phyloP scores from a whole-genome alignment of 1,284 basidiomycete genomes.

The Malassezia furfur region DNA sequence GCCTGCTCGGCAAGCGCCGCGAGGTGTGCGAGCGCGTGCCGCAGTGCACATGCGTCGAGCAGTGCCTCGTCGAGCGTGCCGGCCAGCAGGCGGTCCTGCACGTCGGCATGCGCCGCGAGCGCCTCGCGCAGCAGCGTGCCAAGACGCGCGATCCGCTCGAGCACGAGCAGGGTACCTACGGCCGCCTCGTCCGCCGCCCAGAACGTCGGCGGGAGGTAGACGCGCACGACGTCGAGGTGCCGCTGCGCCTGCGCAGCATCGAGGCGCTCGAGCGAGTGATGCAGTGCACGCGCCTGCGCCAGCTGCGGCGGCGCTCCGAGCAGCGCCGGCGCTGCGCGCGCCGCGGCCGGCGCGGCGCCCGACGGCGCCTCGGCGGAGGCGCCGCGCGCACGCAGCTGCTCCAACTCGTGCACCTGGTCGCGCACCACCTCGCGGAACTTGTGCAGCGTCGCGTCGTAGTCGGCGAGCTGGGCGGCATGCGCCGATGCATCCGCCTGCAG shows the following conservation, averaged over 20 bases:
- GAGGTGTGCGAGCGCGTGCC: constrained; percentile 41
- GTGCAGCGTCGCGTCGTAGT: constrained; percentile 34
- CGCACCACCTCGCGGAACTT: constrained; percentile 44
- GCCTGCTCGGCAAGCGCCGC: constrained; percentile 37
- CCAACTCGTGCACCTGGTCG: constrained; percentile 35
- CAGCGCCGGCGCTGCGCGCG: neutral
- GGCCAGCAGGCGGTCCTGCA: constrained; percentile 26
- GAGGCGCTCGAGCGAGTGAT: constrained; percentile 35
- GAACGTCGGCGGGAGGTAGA: constrained; percentile 37
- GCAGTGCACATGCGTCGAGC: constrained; percentile 37
- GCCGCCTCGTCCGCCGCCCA: constrained; percentile 38
- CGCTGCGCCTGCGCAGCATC: constrained; percentile 27
- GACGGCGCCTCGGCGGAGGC: constrained; percentile 5
- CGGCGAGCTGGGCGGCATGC: constrained; percentile 32
- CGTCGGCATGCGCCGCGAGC: constrained; percentile 36
- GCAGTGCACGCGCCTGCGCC: constrained; percentile 17
- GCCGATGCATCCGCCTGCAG: constrained; percentile 22
- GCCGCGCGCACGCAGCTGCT: constrained; percentile 30
- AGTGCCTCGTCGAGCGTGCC: constrained; percentile 31
- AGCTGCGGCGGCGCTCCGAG: neutral
- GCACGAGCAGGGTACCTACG: constrained; percentile 36
- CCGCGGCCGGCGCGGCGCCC: neutral
- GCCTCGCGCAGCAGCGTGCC: constrained; percentile 37
- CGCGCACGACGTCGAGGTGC: constrained; percentile 35
- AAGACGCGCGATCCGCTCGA: constrained; percentile 40